Conservation (phyloP, 306 rosid species). For the Trichosanthes truncata region DNA sequence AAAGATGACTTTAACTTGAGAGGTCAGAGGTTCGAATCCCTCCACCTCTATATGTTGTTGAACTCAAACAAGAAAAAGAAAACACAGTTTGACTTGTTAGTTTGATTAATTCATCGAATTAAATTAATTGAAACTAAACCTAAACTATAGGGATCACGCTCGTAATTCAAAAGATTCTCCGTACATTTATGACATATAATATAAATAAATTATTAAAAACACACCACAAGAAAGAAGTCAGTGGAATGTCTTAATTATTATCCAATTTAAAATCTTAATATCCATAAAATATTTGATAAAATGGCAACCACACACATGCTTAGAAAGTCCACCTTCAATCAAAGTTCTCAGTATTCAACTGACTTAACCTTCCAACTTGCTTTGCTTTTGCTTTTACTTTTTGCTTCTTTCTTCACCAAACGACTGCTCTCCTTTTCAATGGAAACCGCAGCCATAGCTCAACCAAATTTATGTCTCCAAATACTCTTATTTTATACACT, state of each 20-base stretch:
- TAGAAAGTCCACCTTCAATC: neutral
- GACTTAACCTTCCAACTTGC: constrained; percentile 5
- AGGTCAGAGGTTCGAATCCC: too few species aligned
- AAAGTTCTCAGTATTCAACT: neutral
- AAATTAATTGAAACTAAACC: too few species aligned
- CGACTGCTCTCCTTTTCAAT: neutral
- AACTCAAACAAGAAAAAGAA: too few species aligned
- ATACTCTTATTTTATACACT: neutral
- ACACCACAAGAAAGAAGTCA: neutral
- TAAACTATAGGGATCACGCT: too few species aligned
- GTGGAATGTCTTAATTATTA: neutral
- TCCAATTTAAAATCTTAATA: neutral
- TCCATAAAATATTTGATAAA: neutral
- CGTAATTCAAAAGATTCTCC: too few species aligned
- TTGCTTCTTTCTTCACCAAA: neutral
- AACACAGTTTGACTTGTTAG: too few species aligned
- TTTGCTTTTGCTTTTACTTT: neutral
- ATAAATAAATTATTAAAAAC: neutral
- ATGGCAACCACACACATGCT: neutral
- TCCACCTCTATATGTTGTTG: too few species aligned
- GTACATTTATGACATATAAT: too few species aligned
- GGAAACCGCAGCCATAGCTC: neutral
- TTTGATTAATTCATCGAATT: too few species aligned
- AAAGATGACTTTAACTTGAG: too few species aligned
- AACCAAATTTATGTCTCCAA: neutral